phyloP scores from a whole-genome alignment of 768 basidiomycete genomes.

The Coprinellus aureogranulatus region DNA sequence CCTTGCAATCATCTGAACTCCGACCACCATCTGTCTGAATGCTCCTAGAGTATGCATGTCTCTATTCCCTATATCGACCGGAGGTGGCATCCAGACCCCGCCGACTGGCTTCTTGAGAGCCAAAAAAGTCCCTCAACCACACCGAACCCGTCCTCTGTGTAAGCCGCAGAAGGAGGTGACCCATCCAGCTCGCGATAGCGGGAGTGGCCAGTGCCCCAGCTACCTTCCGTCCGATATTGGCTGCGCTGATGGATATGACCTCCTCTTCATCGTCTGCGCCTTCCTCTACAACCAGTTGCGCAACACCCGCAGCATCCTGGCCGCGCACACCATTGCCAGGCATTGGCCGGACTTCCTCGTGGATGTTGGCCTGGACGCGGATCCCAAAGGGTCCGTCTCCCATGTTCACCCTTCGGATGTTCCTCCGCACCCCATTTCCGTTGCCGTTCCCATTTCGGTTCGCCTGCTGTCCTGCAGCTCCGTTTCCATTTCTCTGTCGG shows the following conservation, averaged over 20 bases:
- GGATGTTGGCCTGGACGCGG: not conserved
- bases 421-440: constrained; percentile 15
- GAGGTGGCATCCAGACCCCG: constrained; percentile 13
- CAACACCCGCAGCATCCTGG: constrained; percentile 14
- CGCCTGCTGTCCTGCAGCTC: constrained; percentile 14
- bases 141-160: constrained; percentile 39
- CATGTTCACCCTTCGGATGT: not conserved
- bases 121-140: constrained; percentile 39
- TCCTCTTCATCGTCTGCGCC: constrained; percentile 42
- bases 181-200: constrained; percentile 64
- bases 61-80: constrained; percentile 10
- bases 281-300: constrained; percentile 19
- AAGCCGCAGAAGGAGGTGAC: constrained; percentile 52
- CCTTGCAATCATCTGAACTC: constrained; percentile 38
- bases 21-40: constrained; percentile 24
- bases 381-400: constrained; percentile 20
- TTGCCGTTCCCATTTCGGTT: constrained; percentile 19
- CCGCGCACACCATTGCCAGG: constrained; percentile 3
- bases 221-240: constrained; percentile 62
- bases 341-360: not conserved
- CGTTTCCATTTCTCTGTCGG: constrained; percentile 5
- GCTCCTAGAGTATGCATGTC: constrained; percentile 9
- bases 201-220: constrained; percentile 72
- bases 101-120: constrained; percentile 16
- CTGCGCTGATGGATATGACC: constrained; percentile 54